Evolutionary conservation across 1,284 basidiomycete genomes (phyloP).

Genomic region (Boletus subluridellus): DNA sequence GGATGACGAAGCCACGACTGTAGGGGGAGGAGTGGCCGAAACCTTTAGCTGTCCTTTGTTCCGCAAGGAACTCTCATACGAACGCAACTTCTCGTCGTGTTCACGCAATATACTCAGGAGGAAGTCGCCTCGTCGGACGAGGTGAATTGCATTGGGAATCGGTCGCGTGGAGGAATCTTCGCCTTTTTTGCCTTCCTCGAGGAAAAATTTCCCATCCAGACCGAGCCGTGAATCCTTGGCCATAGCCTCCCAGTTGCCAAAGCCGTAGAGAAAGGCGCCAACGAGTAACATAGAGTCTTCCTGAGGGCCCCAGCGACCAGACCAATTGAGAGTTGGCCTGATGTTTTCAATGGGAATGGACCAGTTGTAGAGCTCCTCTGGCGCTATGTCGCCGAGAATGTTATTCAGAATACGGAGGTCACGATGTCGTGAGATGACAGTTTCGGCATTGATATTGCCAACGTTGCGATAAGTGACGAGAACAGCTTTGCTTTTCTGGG

Average conservation of each 20-base stretch:
- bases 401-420: constrained; percentile 89
- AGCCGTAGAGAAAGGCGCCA: constrained; percentile 91
- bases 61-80: constrained; percentile 72
- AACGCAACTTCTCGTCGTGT: constrained; percentile 87
- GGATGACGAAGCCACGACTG: constrained; percentile 61
- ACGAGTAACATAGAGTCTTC: constrained; percentile 95
- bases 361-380: constrained; percentile 77
- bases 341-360: constrained; percentile 87
- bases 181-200: constrained; percentile 93
- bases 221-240: constrained; percentile 82
- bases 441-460: constrained; percentile 95
- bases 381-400: constrained; percentile 61
- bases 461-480: constrained; percentile 89
- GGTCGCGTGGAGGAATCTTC: constrained; percentile 76
- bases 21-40: constrained; percentile 68
- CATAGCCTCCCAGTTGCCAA: constrained; percentile 97
- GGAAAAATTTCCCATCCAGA: constrained; percentile 91
- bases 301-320: constrained; percentile 88
- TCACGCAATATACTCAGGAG: constrained; percentile 86
- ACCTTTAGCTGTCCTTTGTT: constrained; percentile 61
- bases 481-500: constrained; percentile 93
- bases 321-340: constrained; percentile 93
- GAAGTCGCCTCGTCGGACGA: constrained; percentile 96
- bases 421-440: constrained; percentile 85
- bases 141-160: constrained; percentile 94